Percentiles rank a stretch among this genome's conserved stretches.
Evolutionary conservation across 345 rosid genomes (phyloP).

Genomic region (Rubroshorea leprosula): DNA sequence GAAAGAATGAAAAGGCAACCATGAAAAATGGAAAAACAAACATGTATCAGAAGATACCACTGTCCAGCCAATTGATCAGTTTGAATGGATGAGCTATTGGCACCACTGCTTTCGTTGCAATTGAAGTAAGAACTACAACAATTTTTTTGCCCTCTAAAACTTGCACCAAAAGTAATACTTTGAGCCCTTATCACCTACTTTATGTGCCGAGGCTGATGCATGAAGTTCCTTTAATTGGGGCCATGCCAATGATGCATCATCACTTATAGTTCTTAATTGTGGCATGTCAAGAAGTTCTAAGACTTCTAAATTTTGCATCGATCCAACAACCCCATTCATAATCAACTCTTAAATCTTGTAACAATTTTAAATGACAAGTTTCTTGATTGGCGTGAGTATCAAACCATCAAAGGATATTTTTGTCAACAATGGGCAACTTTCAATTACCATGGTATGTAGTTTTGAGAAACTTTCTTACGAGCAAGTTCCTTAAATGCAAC

Average conservation of each 20-base stretch:
- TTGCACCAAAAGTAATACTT: conserved; percentile 66
- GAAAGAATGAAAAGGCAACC: background rate
- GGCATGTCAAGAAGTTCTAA: conserved; percentile 23
- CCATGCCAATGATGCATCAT: conserved; percentile 22
- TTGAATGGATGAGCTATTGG: conserved; percentile 67
- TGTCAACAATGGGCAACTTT: conserved; percentile 13
- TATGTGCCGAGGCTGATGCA: conserved; percentile 68
- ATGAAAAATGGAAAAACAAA: background rate
- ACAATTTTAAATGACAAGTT: conserved; percentile 22
- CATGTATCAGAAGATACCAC: conserved; percentile 41
- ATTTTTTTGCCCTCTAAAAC: conserved; percentile 82
- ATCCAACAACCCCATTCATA: background rate
- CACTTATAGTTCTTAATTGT: conserved; percentile 15
- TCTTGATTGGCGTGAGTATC: conserved; percentile 22
- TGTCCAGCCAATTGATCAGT: conserved; percentile 98
- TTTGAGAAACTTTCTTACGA: conserved; percentile 18
- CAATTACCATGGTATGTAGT: conserved; percentile 14
- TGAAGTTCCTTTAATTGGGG: conserved; percentile 13
- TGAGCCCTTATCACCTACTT: conserved; percentile 71
- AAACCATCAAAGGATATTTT: conserved; percentile 15
- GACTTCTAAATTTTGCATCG: conserved; percentile 17
- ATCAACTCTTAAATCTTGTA: conserved; percentile 21
- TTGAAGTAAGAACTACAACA: conserved; percentile 71
- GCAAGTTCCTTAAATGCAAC: conserved; percentile 4
- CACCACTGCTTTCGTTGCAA: conserved; percentile 61